These are phyloP conservation scores for Trichoderma sp. DNA, from an alignment of 2,329 filamentous ascomycete genomes.

Conservation along the genomic window DNA sequence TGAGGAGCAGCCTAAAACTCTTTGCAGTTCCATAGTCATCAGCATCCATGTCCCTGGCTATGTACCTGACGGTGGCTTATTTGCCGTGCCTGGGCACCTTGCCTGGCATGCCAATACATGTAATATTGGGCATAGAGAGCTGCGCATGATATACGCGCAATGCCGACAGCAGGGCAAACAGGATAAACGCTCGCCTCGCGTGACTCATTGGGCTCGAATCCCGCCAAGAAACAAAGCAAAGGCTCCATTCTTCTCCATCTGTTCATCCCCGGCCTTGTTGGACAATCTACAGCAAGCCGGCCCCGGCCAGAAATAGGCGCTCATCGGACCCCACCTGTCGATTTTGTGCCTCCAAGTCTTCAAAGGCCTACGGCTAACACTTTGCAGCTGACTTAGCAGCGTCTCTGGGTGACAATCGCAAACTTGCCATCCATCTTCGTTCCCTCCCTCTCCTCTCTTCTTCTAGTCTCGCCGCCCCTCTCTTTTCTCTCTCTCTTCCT, in stretches of 20 bases:
- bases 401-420: conserved; percentile 28
- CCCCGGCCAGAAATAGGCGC: not conserved
- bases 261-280: not conserved
- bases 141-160: not conserved
- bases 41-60: not conserved
- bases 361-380: not conserved
- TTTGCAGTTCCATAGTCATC: not conserved
- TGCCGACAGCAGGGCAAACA: not conserved
- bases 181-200: not conserved
- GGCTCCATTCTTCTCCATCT: not conserved
- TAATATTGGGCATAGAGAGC: not conserved
- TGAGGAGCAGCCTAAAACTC: not conserved
- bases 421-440: conserved; percentile 17
- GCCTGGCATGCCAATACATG: not conserved
- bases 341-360: not conserved
- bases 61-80: not conserved
- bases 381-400: conserved; percentile 13
- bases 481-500: conserved; percentile 23
- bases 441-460: conserved; percentile 28
- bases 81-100: not conserved
- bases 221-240: not conserved
- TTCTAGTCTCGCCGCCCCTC: conserved; percentile 18
- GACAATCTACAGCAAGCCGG: not conserved
- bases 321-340: conserved; percentile 15
- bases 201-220: not conserved